Base-by-base conservation (phyloP, 78 protist species). In the Chrysochromulina parva region DNA sequence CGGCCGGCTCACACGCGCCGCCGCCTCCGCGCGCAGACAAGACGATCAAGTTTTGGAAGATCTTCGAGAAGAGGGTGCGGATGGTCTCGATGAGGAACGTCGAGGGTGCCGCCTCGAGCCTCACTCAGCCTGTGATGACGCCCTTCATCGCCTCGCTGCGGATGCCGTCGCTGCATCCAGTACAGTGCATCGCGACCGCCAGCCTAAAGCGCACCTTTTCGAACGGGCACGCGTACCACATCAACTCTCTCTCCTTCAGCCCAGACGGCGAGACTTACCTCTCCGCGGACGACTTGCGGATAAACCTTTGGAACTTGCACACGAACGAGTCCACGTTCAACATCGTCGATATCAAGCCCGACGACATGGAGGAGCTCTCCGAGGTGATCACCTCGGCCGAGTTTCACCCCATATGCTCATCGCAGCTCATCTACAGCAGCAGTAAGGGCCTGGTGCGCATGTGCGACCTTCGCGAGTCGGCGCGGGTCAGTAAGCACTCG, bases 171-270 rank as follows among this genome's bases (percentile, higher is more conserved):
- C 57, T 93, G n/a, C 22, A 2, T 28, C 20, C 66, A 22, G 7
- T 17, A 62, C 92, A 95, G 24, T 50, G 81, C 50, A 48, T 47
- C 22, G 52, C 87, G 19, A 74, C 92, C 9, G 90, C 62, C 67
- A 84, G 2, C 20, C 93, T 93, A 5, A 88, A 90, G 84, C 95
- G 93, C 24, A 94, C 97, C 52, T 99, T 82, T 81, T 95, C 95
- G 71, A 97, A 97, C 92, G 99, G 96, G 1, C 99, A 98, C 91
- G 97, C 99, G 50, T 98, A 98, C 86, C 98, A 98, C 94, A 98
- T 99, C 92, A 98, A 99, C 94, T 96, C 98, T 1, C 89, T 98
- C 67, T 81, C 88, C 0, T 38, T 54, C 38, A 19, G n/a, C 28
- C 26, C 48, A 38, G 98, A 98, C 81, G 89, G 88, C 38, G 99